These are phyloP conservation scores for Paraglomus brasilianum DNA, from an alignment of 192 early-diverging fungal genomes.

Conservation along the genomic window DNA sequence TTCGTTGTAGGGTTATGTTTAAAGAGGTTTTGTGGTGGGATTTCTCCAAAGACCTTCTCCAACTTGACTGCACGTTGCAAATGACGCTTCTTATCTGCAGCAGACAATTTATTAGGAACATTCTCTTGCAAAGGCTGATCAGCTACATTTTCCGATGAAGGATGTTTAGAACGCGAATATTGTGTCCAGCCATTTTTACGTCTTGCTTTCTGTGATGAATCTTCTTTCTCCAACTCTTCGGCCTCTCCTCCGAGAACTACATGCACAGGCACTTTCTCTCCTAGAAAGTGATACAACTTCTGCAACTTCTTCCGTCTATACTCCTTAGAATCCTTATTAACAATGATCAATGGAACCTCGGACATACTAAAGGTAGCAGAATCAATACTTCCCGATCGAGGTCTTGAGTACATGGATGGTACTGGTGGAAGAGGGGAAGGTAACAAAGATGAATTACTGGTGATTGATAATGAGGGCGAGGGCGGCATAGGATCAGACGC, in stretches of 20 bases:
- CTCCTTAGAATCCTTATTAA: conserved; percentile 22
- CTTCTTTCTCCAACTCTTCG: neutral
- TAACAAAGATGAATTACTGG: too few relatives aligned
- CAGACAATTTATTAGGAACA: conserved; percentile 27
- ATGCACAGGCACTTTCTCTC: conserved; percentile 40
- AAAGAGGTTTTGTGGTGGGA: conserved; percentile 34
- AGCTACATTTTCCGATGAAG: neutral
- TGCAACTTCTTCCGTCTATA: conserved; percentile 40
- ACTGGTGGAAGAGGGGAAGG: neutral
- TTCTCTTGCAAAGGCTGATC: neutral
- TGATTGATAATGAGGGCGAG: too few relatives aligned
- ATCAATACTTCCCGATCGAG: neutral
- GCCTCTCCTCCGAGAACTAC: conserved; percentile 15
- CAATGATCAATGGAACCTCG: neutral
- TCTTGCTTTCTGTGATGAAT: neutral
- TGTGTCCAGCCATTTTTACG: neutral
- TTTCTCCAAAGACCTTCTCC: conserved; percentile 43
- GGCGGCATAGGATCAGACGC: conserved; percentile 27
- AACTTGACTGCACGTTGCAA: conserved; percentile 39
- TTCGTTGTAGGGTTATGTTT: neutral
- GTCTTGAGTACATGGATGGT: neutral
- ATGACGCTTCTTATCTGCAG: conserved; percentile 36
- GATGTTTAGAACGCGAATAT: conserved; percentile 6
- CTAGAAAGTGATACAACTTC: conserved; percentile 47
- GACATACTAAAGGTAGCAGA: neutral